These are phyloP conservation scores for Colletotrichum musae DNA, from an alignment of 2,329 filamentous ascomycete genomes.

Conservation along the genomic window DNA sequence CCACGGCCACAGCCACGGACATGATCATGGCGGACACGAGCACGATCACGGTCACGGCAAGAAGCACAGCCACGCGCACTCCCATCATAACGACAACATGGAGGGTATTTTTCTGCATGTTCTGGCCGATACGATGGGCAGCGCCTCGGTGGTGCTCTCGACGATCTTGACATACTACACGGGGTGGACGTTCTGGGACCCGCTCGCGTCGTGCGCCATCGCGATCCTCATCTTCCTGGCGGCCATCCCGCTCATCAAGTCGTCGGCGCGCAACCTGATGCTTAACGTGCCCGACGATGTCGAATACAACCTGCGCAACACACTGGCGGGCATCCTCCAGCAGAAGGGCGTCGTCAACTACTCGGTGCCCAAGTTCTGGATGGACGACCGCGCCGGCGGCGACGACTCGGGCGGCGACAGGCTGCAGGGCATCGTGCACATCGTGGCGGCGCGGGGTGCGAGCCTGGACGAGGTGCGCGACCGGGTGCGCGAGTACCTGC, in stretches of 20 bases:
- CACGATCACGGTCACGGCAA: constrained; percentile 59
- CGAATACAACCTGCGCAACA: constrained; percentile 91
- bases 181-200: constrained; percentile 95
- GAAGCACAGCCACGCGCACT: constrained; percentile 56
- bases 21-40: constrained; percentile 58
- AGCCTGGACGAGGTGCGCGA: constrained; percentile 88
- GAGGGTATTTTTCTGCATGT: constrained; percentile 96
- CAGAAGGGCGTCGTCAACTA: constrained; percentile 90
- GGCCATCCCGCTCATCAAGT: constrained; percentile 87
- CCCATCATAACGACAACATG: constrained; percentile 93
- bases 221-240: constrained; percentile 94
- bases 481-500: constrained; percentile 80
- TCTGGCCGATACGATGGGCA: constrained; percentile 93
- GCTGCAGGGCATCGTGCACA: constrained; percentile 87
- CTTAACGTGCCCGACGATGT: constrained; percentile 87
- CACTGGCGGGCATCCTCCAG: constrained; percentile 84
- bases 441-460: constrained; percentile 80
- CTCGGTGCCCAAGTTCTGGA: constrained; percentile 91
- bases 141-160: constrained; percentile 92
- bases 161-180: constrained; percentile 89
- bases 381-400: constrained; percentile 72
- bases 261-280: constrained; percentile 85
- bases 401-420: constrained; percentile 59
- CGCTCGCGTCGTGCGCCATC: constrained; percentile 93
- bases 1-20: constrained; percentile 56